Percentiles rank a stretch among this genome's conserved stretches.
phyloP scores from a whole-genome alignment of 2,329 filamentous ascomycete genomes.

The Tolypocladium guangdongense region DNA sequence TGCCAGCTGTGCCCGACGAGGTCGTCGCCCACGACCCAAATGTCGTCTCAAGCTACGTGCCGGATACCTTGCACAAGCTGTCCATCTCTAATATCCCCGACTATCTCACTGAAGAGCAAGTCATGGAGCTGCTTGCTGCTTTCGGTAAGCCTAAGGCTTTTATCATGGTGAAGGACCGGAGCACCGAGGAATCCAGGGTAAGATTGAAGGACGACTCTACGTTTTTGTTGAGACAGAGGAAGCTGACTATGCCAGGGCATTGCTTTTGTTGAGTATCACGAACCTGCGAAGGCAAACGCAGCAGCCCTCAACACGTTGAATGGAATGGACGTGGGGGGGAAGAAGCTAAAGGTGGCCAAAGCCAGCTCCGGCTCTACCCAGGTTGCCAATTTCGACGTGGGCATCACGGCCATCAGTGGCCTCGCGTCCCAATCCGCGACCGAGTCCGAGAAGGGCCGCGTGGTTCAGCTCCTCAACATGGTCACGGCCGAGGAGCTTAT shows the following conservation, averaged over 20 bases:
- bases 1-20: slow-evolving; percentile 67
- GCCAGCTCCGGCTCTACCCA: slow-evolving; percentile 94
- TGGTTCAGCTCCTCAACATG: slow-evolving; percentile 95
- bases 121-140: slow-evolving; percentile 77
- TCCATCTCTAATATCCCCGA: slow-evolving; percentile 80
- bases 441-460: slow-evolving; percentile 69
- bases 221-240: background rate
- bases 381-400: slow-evolving; percentile 82
- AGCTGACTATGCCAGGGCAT: slow-evolving; percentile 53
- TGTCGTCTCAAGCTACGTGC: slow-evolving; percentile 67
- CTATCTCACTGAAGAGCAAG: slow-evolving; percentile 83
- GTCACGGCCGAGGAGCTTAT: slow-evolving; percentile 91
- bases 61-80: slow-evolving; percentile 92
- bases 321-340: slow-evolving; percentile 85
- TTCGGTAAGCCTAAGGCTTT: slow-evolving; percentile 94
- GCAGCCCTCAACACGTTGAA: slow-evolving; percentile 86
- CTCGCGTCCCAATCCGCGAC: slow-evolving; percentile 80
- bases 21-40: slow-evolving; percentile 58
- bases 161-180: slow-evolving; percentile 74
- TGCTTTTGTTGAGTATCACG: slow-evolving; percentile 90
- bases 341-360: slow-evolving; percentile 72
- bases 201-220: slow-evolving; percentile 17
- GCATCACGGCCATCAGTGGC: slow-evolving; percentile 95
- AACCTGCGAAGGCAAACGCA: slow-evolving; percentile 58
- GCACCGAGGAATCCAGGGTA: slow-evolving; percentile 79